These are phyloP conservation scores for Metschnikowia kofuensis DNA, from an alignment of 805 yeast species.

Conservation along the genomic window DNA sequence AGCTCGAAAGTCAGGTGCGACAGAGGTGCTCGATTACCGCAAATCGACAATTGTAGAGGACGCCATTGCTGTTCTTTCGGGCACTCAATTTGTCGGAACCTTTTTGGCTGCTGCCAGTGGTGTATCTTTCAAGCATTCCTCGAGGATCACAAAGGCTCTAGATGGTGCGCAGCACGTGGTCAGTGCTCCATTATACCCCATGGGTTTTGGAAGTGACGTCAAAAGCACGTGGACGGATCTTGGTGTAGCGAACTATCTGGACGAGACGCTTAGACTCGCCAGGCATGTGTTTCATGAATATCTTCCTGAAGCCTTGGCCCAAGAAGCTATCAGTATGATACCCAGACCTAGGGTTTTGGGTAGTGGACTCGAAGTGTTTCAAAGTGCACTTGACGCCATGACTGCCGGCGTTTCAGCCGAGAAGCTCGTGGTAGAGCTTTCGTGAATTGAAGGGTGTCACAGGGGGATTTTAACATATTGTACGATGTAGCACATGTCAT, in stretches of 20 bases:
- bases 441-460: neutral
- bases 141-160: conserved; percentile 2
- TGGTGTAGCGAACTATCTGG: conserved; percentile 2
- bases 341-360: conserved; percentile 9
- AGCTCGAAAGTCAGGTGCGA: conserved; percentile 8
- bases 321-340: neutral
- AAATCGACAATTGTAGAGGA: conserved; percentile 5
- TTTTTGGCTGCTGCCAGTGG: conserved; percentile 12
- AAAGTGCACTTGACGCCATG: conserved; percentile 5
- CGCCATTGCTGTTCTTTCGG: conserved; percentile 1
- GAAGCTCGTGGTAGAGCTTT: conserved; percentile 11
- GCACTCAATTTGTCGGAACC: conserved; percentile 8
- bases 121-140: conserved; percentile 7
- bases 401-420: conserved; percentile 9
- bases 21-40: conserved; percentile 7
- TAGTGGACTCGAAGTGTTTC: conserved; percentile 3
- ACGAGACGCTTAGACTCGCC: conserved; percentile 2
- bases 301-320: conserved; percentile 6
- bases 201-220: conserved; percentile 6
- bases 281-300: neutral
- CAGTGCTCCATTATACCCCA: conserved; percentile 8
- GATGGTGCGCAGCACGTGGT: conserved; percentile 1
- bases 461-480: neutral
- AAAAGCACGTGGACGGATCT: conserved; percentile 6
- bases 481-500: no score